Conservation (phyloP, 306 rosid genomes). For the Parietaria judaica region DNA sequence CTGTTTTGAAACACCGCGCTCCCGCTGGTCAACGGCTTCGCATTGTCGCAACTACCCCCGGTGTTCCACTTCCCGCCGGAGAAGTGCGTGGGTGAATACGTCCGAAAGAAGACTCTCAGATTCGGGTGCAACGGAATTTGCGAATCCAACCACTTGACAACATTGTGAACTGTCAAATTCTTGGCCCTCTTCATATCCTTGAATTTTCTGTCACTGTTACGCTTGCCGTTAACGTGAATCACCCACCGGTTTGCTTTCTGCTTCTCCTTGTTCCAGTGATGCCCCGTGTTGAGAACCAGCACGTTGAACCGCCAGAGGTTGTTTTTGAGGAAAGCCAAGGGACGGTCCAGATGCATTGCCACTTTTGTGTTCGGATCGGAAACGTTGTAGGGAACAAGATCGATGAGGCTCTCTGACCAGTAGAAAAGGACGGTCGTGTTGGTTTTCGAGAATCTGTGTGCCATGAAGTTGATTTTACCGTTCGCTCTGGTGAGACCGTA, state of each 20-base stretch:
- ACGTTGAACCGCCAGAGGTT: constrained; percentile 57
- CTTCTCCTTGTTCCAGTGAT: constrained; percentile 92
- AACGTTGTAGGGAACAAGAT: constrained; percentile 54
- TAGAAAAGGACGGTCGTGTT: constrained; percentile 80
- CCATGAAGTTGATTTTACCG: constrained; percentile 84
- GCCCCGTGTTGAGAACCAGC: constrained; percentile 89
- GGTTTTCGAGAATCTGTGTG: constrained; percentile 66
- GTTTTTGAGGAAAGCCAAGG: constrained; percentile 68
- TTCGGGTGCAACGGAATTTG: constrained; percentile 53
- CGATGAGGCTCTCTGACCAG: constrained; percentile 88
- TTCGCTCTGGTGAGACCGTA: constrained; percentile 65
- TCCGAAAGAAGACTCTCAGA: constrained; percentile 79
- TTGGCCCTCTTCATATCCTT: constrained; percentile 55
- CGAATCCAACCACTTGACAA: constrained; percentile 65
- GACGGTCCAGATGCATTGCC: constrained; percentile 90
- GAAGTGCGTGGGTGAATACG: constrained; percentile 83
- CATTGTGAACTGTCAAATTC: constrained; percentile 57
- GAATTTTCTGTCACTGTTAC: constrained; percentile 17
- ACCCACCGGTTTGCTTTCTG: constrained; percentile 69
- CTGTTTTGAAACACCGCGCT: constrained; percentile 54
- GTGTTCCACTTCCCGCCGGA: constrained; percentile 88
- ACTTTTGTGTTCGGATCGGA: constrained; percentile 40
- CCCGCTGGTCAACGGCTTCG: constrained; percentile 54
- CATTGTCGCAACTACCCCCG: constrained; percentile 76
- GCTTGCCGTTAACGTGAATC: constrained; percentile 66